Conservation (phyloP, 176 grass and related monocot species). For the Eremochloa ophiuroides region DNA sequence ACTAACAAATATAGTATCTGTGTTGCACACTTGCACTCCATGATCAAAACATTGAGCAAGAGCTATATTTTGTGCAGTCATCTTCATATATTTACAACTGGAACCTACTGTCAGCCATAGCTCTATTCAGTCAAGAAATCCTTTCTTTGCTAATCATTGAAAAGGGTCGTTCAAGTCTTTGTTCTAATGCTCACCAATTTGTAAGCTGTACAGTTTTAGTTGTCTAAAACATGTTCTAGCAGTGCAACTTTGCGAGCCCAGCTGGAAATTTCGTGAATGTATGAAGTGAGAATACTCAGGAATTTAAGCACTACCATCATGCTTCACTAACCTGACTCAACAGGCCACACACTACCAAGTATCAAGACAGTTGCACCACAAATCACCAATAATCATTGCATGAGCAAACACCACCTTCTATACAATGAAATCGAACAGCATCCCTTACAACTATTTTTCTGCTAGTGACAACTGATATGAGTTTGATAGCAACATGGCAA, state of each 20-base stretch:
- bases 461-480: constrained; percentile 51
- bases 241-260: neutral
- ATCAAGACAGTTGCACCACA: neutral
- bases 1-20: neutral
- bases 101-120: neutral
- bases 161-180: neutral
- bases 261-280: neutral
- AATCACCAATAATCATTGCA: constrained; percentile 80
- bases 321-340: neutral
- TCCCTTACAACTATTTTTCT: constrained; percentile 73
- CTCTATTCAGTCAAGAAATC: neutral
- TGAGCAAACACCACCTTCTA: constrained; percentile 61
- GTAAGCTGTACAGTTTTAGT: neutral
- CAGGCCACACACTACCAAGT: neutral
- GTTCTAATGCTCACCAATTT: neutral
- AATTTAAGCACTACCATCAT: neutral
- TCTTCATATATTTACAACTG: neutral
- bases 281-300: neutral
- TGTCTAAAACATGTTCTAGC: neutral
- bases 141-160: neutral
- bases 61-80: neutral
- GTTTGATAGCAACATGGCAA: constrained; percentile 69
- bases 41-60: neutral
- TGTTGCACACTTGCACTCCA: neutral
- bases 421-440: constrained; percentile 61